phyloP scores from a whole-genome alignment of 2,329 filamentous ascomycete genomes.

The Talaromyces sp. region DNA sequence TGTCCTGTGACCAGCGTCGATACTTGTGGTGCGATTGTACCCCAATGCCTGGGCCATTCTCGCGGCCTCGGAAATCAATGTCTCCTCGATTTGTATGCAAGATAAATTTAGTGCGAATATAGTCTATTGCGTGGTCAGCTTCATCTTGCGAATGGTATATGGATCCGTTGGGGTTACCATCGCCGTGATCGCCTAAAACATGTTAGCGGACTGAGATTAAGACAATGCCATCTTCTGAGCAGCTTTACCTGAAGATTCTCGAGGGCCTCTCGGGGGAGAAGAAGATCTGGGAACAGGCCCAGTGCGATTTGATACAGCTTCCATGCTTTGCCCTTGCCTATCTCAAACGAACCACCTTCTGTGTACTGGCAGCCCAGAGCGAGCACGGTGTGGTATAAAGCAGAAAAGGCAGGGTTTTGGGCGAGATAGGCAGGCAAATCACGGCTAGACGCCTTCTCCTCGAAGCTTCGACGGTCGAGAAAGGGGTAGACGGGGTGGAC shows the following conservation, averaged over 20 bases:
- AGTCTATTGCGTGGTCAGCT: conserved; percentile 18
- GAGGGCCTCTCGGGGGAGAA: conserved; percentile 17
- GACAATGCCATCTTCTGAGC: neutral
- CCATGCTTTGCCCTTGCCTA: conserved; percentile 36
- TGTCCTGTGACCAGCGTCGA: conserved; percentile 16
- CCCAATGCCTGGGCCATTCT: conserved; percentile 28
- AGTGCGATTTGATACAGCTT: conserved; percentile 35
- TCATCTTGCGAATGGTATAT: neutral
- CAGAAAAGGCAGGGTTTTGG: conserved; percentile 27
- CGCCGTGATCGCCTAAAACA: conserved; percentile 7
- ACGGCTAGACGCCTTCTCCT: conserved; percentile 22
- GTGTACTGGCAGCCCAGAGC: conserved; percentile 35
- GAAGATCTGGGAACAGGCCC: conserved; percentile 28
- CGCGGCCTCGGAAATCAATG: conserved; percentile 27
- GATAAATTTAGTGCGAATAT: conserved; percentile 32
- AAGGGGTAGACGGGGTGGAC: conserved; percentile 39
- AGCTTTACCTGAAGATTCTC: conserved; percentile 8
- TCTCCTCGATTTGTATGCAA: conserved; percentile 29
- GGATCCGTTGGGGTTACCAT: conserved; percentile 8
- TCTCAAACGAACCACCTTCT: conserved; percentile 33
- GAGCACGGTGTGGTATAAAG: conserved; percentile 34
- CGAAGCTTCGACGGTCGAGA: conserved; percentile 32
- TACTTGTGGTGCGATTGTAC: conserved; percentile 21
- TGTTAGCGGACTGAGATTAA: neutral
- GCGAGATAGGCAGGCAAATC: conserved; percentile 20